Conservation (phyloP, 345 rosid genomes). For the Tarenaya hassleriana region DNA sequence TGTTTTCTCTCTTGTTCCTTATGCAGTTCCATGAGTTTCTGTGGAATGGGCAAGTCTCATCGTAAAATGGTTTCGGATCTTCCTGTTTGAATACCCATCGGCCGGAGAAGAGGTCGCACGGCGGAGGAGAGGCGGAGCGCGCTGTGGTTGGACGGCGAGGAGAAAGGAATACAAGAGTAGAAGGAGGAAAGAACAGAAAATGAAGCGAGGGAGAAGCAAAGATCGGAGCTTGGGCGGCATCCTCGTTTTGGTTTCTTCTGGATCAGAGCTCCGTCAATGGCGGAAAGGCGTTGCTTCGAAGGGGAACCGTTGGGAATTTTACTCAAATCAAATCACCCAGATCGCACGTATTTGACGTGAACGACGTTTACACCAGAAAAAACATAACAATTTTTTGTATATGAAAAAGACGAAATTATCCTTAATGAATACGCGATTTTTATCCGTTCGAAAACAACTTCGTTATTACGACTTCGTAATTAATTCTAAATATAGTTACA, state of each 20-base stretch:
- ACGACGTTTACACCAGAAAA: too few relatives aligned
- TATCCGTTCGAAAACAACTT: too few relatives aligned
- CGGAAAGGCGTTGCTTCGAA: too few relatives aligned
- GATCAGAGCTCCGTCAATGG: constrained; percentile 20
- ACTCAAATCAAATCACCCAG: too few relatives aligned
- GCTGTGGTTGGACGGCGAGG: constrained; percentile 25
- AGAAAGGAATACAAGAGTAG: constrained; percentile 43
- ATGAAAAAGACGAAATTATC: too few relatives aligned
- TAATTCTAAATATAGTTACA: too few relatives aligned
- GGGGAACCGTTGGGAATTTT: too few relatives aligned
- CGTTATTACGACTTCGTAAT: too few relatives aligned
- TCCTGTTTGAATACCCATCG: constrained; percentile 49
- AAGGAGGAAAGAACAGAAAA: constrained; percentile 47
- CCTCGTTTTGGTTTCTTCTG: constrained; percentile 26
- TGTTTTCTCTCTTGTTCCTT: constrained; percentile 55
- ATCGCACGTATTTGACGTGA: too few relatives aligned
- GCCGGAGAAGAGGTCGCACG: constrained; percentile 76
- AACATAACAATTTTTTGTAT: too few relatives aligned
- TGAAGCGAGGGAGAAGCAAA: constrained; percentile 37
- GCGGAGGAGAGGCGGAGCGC: constrained; percentile 19
- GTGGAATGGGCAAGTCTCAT: constrained; percentile 87
- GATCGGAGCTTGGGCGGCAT: constrained; percentile 56
- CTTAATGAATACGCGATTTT: too few relatives aligned
- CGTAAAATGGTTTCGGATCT: constrained; percentile 43
- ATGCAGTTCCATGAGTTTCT: constrained; percentile 95